Evolutionary conservation across 306 rosid species (phyloP).

Genomic region (Hippophae gyantsensis): DNA sequence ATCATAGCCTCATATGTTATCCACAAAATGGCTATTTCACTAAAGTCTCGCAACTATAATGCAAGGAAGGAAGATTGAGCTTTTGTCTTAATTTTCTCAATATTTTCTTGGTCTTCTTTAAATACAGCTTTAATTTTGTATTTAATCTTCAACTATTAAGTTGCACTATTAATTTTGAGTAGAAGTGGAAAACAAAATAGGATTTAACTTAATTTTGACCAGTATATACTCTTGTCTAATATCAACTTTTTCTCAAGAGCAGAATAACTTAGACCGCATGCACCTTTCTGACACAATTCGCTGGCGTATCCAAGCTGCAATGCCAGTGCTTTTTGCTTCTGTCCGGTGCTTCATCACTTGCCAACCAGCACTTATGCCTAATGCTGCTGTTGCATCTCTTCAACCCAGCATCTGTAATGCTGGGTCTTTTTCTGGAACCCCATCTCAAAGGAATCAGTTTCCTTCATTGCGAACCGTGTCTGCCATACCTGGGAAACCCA

Average conservation of each 20-base stretch:
- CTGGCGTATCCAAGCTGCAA: slow-evolving; percentile 88
- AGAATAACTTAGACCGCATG: slow-evolving; percentile 80
- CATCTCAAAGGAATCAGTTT: slow-evolving; percentile 37
- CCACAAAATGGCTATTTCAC: no score
- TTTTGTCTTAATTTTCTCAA: no score
- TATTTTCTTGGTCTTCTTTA: no score
- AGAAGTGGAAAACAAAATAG: not conserved
- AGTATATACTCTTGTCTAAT: slow-evolving; percentile 12
- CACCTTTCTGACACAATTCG: slow-evolving; percentile 70
- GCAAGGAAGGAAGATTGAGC: no score
- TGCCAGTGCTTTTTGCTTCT: slow-evolving; percentile 61
- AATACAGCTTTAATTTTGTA: no score
- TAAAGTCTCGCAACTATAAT: no score
- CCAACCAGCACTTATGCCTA: slow-evolving; percentile 60
- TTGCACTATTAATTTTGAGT: not conserved
- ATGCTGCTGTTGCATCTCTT: slow-evolving; percentile 46
- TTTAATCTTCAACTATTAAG: no score
- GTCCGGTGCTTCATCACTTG: slow-evolving; percentile 51
- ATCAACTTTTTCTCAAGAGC: slow-evolving; percentile 15
- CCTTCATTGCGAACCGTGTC: slow-evolving; percentile 36
- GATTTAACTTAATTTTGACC: not conserved
- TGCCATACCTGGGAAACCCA: slow-evolving; percentile 52
- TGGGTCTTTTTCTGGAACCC: slow-evolving; percentile 27
- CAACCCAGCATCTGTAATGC: slow-evolving; percentile 40
- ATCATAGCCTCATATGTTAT: no score